These are phyloP conservation scores for Endoconidiophora polonica DNA, from an alignment of 2,329 filamentous ascomycete species.

Conservation along the genomic window DNA sequence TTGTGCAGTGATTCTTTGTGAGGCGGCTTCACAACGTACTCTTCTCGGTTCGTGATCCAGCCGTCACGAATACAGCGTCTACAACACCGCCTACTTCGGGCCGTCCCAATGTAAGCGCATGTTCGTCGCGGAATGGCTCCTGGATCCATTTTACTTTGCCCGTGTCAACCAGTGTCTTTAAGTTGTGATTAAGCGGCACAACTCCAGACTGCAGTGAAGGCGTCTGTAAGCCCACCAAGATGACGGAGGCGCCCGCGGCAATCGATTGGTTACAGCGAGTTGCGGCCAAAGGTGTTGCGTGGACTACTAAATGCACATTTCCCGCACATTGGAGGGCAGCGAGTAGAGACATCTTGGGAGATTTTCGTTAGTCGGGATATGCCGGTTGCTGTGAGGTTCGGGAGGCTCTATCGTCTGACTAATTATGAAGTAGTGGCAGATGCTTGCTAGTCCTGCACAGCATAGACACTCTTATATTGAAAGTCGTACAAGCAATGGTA, in stretches of 20 bases:
- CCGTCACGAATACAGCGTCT: conserved; percentile 69
- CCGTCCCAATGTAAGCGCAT: conserved; percentile 63
- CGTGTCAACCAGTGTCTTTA: conserved; percentile 48
- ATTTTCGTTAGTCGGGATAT: too few species aligned
- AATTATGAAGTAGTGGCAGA: too few species aligned
- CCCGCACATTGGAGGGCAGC: conserved; percentile 53
- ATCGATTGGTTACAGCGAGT: conserved; percentile 66
- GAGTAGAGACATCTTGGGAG: conserved; percentile 31
- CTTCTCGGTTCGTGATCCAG: not conserved
- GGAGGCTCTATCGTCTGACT: too few species aligned
- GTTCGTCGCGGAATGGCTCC: conserved; percentile 49
- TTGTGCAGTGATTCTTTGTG: not conserved
- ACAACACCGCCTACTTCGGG: conserved; percentile 62
- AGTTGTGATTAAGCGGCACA: conserved; percentile 38
- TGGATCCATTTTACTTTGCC: conserved; percentile 49
- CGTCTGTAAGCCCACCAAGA: conserved; percentile 44
- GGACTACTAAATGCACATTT: conserved; percentile 71
- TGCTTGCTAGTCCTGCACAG: too few species aligned
- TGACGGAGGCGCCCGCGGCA: conserved; percentile 63
- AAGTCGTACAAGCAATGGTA: too few species aligned
- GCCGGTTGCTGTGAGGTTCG: too few species aligned
- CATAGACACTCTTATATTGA: too few species aligned
- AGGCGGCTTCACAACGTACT: not conserved
- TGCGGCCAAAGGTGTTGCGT: conserved; percentile 73
- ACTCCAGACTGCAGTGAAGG: conserved; percentile 30